These are phyloP conservation scores for Alternaria hordeiaustralica DNA, from an alignment of 2,329 filamentous ascomycete genomes.

Conservation along the genomic window DNA sequence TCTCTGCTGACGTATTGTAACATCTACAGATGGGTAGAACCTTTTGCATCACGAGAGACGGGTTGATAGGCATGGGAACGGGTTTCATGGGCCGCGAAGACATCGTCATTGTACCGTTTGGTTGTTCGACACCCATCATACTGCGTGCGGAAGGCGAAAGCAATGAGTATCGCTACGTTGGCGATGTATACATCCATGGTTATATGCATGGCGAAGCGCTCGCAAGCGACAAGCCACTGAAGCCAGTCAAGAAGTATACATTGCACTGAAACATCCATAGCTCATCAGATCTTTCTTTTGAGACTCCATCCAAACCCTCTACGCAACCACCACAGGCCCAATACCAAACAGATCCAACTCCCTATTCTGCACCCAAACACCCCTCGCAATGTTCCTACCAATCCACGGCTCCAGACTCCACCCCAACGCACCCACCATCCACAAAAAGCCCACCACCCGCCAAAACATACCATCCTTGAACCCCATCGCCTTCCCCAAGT, in stretches of 20 bases:
- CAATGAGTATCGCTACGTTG: neutral
- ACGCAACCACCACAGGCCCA: constrained; percentile 13
- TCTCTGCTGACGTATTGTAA: no score
- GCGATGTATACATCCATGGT: neutral
- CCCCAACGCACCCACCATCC: constrained; percentile 30
- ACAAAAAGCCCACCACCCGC: constrained; percentile 29
- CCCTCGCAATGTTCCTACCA: constrained; percentile 8
- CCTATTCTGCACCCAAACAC: constrained; percentile 30
- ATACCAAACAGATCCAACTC: constrained; percentile 28
- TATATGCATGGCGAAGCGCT: neutral
- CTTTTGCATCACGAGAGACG: neutral
- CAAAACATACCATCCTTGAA: constrained; percentile 19
- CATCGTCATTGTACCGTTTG: neutral
- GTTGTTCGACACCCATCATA: neutral
- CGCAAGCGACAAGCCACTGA: neutral
- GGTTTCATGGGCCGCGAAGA: neutral
- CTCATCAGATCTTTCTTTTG: no score
- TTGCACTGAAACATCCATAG: neutral
- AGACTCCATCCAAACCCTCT: neutral
- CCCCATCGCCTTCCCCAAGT: constrained; percentile 26
- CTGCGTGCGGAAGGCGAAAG: accelerated
- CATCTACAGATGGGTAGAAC: neutral
- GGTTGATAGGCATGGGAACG: neutral
- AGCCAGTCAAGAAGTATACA: neutral
- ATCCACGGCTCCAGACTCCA: constrained; percentile 14